phyloP scores from a whole-genome alignment of 495 filamentous ascomycete species.

The Aspergillus sclerotiicarbonarius region DNA sequence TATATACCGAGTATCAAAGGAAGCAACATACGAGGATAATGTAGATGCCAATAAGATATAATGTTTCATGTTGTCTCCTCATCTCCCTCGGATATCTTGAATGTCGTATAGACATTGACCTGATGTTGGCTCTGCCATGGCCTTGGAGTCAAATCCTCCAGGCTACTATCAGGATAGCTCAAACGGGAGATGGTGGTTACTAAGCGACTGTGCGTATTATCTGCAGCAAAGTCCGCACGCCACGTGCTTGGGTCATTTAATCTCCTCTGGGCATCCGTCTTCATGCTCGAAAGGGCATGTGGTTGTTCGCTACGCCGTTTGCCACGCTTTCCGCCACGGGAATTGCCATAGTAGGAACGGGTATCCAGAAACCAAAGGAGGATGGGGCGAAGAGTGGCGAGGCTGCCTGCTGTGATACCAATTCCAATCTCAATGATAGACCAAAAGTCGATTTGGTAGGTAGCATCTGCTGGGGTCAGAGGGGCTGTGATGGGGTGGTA shows the following conservation, averaged over 20 bases:
- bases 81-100: neutral
- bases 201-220: neutral
- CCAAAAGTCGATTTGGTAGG: slow-evolving; percentile 10
- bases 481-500: neutral
- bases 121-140: neutral
- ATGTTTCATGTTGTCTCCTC: neutral
- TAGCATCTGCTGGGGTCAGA: neutral
- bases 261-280: neutral
- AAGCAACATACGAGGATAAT: too few species aligned
- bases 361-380: slow-evolving; percentile 1
- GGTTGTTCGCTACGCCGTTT: neutral
- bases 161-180: neutral
- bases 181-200: neutral
- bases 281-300: neutral
- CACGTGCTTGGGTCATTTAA: neutral
- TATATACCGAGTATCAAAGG: too few species aligned
- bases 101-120: neutral
- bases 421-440: slow-evolving; percentile 8
- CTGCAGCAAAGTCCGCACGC: neutral
- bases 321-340: neutral
- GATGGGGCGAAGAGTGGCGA: slow-evolving; percentile 8
- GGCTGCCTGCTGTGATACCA: slow-evolving; percentile 6
- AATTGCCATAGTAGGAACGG: neutral
- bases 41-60: too few species aligned
- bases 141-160: neutral